Evolutionary conservation across 1,139 yeast species (phyloP), one percentile per base, ranked within the genome.

Genomic region (Yamadazyma buinensis): DNA sequence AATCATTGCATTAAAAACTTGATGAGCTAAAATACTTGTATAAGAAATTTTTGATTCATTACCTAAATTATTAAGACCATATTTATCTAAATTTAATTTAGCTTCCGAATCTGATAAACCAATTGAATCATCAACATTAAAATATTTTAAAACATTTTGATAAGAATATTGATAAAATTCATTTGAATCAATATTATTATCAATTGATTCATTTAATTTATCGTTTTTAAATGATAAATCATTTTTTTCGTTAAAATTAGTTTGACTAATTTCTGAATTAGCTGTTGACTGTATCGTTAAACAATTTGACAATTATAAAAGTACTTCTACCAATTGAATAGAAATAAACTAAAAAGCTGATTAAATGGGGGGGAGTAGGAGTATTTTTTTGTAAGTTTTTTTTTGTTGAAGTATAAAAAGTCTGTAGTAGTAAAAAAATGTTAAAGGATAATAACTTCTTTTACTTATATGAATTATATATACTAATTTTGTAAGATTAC

Each of bases 61-160:
- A 2, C 67, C 67, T 18, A 61, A 49, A 13, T 47, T 45, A 39
- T 61, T 61, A 4, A 40, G 40, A 12, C 67, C 67, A 36, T 47
- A 47, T 3, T 32, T 35, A 4, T 34, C 29, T 5, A 38, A 22
- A 36, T 42, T 42, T 7, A 45, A 37, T 8, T 41, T 36, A 7
- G 67, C 78, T 23, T 56, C 60, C 2, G 46, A 42, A 2, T 54
- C 43, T 1, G 67, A 40, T 27, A 80, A 61, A n/a, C 86, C 85
- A 34, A 55, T 57, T 2, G 57, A 52, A 17, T 52, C 32, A 44
- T 63, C 52, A 3, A 80, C 64, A 5, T 49, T 46, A 45, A 62
- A 72, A 6, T 44, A 24, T 15, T 53, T 49, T 9, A 35, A 23
- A 3, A 28, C 23, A 2, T 5, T 14, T 19, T 24, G 20, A 21